Percentiles rank a stretch among this genome's conserved stretches.
phyloP scores from a whole-genome alignment of 768 basidiomycete genomes.

The Polyporus arcularius region DNA sequence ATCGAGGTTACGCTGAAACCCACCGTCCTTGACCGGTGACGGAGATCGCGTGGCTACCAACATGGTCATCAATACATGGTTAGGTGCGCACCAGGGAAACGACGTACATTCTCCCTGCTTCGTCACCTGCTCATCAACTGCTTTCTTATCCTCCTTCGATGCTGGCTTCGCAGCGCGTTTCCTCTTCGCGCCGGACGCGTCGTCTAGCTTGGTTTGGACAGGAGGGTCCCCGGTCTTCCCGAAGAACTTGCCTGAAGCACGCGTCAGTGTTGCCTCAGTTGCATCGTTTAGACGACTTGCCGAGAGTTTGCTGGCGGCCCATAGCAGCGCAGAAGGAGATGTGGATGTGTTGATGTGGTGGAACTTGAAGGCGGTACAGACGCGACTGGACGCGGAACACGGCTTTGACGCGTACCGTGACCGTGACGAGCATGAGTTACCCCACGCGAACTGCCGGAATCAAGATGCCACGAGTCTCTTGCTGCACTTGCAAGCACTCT shows the following conservation, averaged over 20 bases:
- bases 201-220: conserved; percentile 77
- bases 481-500: no score
- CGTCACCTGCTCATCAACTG: conserved; percentile 15
- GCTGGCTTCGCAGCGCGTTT: conserved; percentile 30
- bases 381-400: conserved; percentile 20
- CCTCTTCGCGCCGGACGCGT: conserved; percentile 67
- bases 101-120: neutral
- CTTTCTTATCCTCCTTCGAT: conserved; percentile 25
- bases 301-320: conserved; percentile 76
- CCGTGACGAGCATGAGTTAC: conserved; percentile 28
- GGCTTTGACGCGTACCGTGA: conserved; percentile 29
- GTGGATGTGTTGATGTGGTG: conserved; percentile 10
- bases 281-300: conserved; percentile 35
- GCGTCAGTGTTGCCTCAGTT: neutral
- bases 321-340: conserved; percentile 37
- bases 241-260: conserved; percentile 68
- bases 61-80: neutral
- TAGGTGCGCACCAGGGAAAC: neutral
- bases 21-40: conserved; percentile 2
- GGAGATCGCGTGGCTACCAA: neutral
- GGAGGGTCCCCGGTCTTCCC: conserved; percentile 72
- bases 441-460: conserved; percentile 12
- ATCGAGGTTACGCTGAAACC: neutral
- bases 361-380: conserved; percentile 1
- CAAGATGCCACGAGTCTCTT: no score